Percentiles rank a stretch among this genome's conserved stretches.
phyloP scores from a whole-genome alignment of 2,329 filamentous ascomycete genomes.

The Ophiostoma pallidulum region DNA sequence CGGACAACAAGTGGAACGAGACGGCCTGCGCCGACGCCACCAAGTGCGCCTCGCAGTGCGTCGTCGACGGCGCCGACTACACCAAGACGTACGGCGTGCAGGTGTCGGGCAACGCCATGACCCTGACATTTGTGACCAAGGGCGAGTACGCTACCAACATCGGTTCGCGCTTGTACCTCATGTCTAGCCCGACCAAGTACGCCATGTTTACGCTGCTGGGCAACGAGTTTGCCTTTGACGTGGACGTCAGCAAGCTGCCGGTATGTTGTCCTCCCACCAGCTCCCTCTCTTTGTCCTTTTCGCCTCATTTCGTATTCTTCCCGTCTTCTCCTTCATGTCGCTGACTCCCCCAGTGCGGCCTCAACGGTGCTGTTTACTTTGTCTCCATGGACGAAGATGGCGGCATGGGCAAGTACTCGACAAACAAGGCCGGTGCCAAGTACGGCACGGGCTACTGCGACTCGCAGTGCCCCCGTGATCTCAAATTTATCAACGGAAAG shows the following conservation, averaged over 20 bases:
- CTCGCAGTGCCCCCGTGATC: conserved; percentile 33
- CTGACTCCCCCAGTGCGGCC: conserved; percentile 39
- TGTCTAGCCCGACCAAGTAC: conserved; percentile 24
- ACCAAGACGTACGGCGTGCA: conserved; percentile 40
- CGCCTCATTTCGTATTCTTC: no score
- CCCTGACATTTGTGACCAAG: conserved; percentile 37
- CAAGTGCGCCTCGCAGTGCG: conserved; percentile 45
- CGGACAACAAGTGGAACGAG: conserved; percentile 37
- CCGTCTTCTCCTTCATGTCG: not conserved
- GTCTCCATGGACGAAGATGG: conserved; percentile 41
- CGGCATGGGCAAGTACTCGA: conserved; percentile 33
- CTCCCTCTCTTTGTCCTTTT: not conserved
- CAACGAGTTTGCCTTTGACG: conserved; percentile 56
- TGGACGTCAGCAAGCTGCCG: conserved; percentile 49
- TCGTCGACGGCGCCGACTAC: conserved; percentile 47
- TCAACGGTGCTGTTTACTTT: conserved; percentile 48
- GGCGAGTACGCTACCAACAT: conserved; percentile 29
- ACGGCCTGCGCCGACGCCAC: conserved; percentile 37
- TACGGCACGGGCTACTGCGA: conserved; percentile 48
- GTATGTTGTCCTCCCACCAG: not conserved
- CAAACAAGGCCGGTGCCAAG: conserved; percentile 36
- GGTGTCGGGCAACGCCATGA: conserved; percentile 37
- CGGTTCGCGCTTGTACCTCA: conserved; percentile 26
- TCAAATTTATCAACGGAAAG: conserved; percentile 38
- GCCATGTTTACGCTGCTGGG: conserved; percentile 46